phyloP scores from a whole-genome alignment of 768 basidiomycete species.

The Kwoniella sp. region DNA sequence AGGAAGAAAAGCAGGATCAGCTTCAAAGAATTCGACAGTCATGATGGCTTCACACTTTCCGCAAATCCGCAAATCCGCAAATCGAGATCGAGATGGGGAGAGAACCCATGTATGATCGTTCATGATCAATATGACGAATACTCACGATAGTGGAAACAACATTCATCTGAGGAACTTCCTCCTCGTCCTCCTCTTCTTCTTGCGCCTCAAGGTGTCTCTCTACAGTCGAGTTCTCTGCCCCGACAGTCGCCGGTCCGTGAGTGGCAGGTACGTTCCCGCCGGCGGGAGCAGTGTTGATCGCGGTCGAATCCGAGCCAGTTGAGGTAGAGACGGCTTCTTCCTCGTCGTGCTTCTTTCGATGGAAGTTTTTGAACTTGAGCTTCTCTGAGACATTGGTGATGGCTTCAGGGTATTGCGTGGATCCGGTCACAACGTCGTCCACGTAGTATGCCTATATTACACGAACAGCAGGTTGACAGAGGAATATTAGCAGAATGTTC shows the following conservation, averaged over 20 bases:
- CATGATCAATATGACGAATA: neutral
- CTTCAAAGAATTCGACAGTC: too few relatives aligned
- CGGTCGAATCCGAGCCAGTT: constrained; percentile 2
- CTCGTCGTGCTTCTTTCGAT: constrained; percentile 40
- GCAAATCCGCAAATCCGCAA: neutral
- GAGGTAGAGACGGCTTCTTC: constrained; percentile 23
- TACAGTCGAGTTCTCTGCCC: constrained; percentile 5
- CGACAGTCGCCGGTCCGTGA: constrained; percentile 13
- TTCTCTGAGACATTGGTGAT: constrained; percentile 36
- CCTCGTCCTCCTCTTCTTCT: constrained; percentile 51
- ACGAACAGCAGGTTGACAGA: constrained; percentile 14
- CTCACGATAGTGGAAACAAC: constrained; percentile 44
- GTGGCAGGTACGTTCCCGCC: constrained; percentile 11
- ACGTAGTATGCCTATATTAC: constrained; percentile 30
- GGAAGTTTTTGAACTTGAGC: constrained; percentile 27
- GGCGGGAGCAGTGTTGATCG: neutral
- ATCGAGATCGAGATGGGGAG: neutral
- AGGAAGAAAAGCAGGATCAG: too few relatives aligned
- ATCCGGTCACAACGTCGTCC: constrained; percentile 43
- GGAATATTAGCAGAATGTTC: constrained; percentile 53
- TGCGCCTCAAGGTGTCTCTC: constrained; percentile 7
- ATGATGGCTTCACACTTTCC: neutral
- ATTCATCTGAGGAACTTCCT: constrained; percentile 54
- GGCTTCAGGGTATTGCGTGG: constrained; percentile 44
- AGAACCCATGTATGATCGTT: too few relatives aligned